A percentile compares a stretch with the other conserved stretches of the same genome.
Conservation (phyloP, 768 basidiomycete genomes). For the Pisolithus marmoratus region DNA sequence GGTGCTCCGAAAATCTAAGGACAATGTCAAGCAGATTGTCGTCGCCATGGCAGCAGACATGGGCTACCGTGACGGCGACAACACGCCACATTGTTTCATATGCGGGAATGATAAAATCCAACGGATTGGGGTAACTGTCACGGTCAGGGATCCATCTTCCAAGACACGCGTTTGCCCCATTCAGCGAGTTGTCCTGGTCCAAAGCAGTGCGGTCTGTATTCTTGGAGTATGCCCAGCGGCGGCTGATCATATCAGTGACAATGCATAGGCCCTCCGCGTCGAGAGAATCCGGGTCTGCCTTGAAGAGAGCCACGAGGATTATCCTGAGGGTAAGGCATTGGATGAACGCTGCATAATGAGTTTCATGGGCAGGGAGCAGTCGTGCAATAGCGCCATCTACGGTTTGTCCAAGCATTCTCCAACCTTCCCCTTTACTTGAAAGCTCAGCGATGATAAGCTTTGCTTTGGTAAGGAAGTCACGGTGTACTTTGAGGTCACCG, state of each 20-base stretch:
- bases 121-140: slow-evolving; percentile 27
- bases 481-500: slow-evolving; percentile 24
- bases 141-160: slow-evolving; percentile 31
- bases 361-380: slow-evolving; percentile 7
- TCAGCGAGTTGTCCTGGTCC: slow-evolving; percentile 25
- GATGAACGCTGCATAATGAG: slow-evolving; percentile 34
- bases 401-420: slow-evolving; percentile 10
- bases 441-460: slow-evolving; percentile 14
- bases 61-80: slow-evolving; percentile 41
- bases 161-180: slow-evolving; percentile 24
- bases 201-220: slow-evolving; percentile 5
- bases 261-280: slow-evolving; percentile 30
- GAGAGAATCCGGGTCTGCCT: slow-evolving; percentile 25
- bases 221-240: slow-evolving; percentile 22
- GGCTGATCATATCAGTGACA: slow-evolving; percentile 37
- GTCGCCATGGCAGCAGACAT: slow-evolving; percentile 18
- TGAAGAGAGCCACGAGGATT: slow-evolving; percentile 38
- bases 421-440: slow-evolving; percentile 6
- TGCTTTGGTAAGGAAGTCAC: slow-evolving; percentile 15
- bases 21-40: slow-evolving; percentile 22
- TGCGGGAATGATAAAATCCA: slow-evolving; percentile 53
- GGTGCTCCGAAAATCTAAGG: slow-evolving; percentile 14
- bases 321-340: slow-evolving; percentile 39
- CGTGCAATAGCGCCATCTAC: slow-evolving; percentile 9
- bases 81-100: slow-evolving; percentile 66